These are phyloP conservation scores for Solanum aculeatissimum DNA, from an alignment of 305 asterid genomes.

Conservation along the genomic window DNA sequence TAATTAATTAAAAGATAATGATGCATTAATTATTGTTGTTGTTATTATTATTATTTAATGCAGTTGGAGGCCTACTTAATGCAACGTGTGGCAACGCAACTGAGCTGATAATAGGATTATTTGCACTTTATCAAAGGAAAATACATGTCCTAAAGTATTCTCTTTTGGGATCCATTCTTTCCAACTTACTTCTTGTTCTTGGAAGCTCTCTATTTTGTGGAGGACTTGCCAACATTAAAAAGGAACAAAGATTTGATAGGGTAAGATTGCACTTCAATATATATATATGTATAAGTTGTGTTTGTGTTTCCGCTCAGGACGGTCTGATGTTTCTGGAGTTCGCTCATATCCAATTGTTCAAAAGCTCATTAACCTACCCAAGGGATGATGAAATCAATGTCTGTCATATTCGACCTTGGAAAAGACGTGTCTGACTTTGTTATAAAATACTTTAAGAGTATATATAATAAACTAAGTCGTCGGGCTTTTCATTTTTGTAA, in stretches of 20 bases:
- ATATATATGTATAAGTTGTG: neutral
- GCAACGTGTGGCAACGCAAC: slow-evolving; percentile 49
- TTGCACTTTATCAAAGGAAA: slow-evolving; percentile 29
- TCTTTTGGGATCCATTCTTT: slow-evolving; percentile 31
- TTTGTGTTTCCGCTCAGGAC: neutral
- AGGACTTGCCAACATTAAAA: slow-evolving; percentile 24
- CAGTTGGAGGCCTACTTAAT: slow-evolving; percentile 40
- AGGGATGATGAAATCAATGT: neutral
- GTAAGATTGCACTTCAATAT: slow-evolving; percentile 6
- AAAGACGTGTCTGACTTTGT: neutral
- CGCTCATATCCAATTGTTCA: neutral
- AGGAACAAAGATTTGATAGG: slow-evolving; percentile 29
- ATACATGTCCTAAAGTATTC: slow-evolving; percentile 29
- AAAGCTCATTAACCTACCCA: neutral
- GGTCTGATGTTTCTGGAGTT: neutral
- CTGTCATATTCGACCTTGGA: neutral
- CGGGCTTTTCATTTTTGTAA: neutral
- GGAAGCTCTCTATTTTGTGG: slow-evolving; percentile 29
- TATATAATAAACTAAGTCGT: neutral
- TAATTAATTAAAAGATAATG: neutral
- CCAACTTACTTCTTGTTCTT: slow-evolving; percentile 33
- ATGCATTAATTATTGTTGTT: neutral
- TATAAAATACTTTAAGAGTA: neutral
- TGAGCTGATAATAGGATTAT: slow-evolving; percentile 29
- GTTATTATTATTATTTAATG: neutral